Percentiles rank a stretch among this genome's conserved stretches.
These are phyloP conservation scores for Cyclotella sp. DNA, from an alignment of 108 stramenopile genomes.

Conservation along the genomic window DNA sequence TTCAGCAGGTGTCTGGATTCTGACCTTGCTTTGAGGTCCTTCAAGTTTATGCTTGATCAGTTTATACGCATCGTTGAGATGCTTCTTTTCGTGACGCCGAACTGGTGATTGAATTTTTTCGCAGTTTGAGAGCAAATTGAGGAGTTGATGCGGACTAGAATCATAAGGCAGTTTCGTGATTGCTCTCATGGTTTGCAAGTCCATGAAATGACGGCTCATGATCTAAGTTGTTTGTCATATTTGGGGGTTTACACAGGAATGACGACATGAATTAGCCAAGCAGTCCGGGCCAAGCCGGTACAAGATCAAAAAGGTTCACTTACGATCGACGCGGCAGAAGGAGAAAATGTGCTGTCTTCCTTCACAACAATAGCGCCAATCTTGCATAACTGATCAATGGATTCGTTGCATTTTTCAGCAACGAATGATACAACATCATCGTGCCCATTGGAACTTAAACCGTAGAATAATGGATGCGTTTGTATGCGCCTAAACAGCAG, in stretches of 20 bases:
- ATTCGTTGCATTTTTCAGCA: conserved; percentile 41
- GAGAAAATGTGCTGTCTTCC: conserved; percentile 50
- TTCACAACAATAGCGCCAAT: conserved; percentile 35
- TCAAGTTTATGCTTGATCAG: conserved; percentile 75
- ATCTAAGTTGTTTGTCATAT: conserved; percentile 49
- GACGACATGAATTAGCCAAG: background rate
- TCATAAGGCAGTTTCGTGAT: conserved; percentile 74
- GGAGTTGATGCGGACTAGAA: conserved; percentile 61
- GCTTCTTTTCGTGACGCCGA: conserved; percentile 77
- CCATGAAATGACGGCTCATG: conserved; percentile 81
- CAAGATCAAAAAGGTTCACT: background rate
- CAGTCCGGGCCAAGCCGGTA: background rate
- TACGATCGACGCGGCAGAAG: conserved; percentile 45
- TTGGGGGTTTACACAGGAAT: background rate
- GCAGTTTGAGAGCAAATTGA: conserved; percentile 68
- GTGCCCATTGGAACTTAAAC: conserved; percentile 30
- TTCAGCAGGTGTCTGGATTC: conserved; percentile 70
- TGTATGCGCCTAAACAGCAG: conserved; percentile 65
- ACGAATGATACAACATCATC: conserved; percentile 41
- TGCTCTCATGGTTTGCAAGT: conserved; percentile 71
- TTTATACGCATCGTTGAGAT: conserved; percentile 84
- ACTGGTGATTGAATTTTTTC: conserved; percentile 71
- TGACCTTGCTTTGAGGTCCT: conserved; percentile 77
- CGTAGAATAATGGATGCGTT: conserved; percentile 57
- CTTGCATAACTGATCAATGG: conserved; percentile 43